Evolutionary conservation across 2,329 filamentous ascomycete genomes (phyloP).

Genomic region (Colletotrichum lindemuthianum): DNA sequence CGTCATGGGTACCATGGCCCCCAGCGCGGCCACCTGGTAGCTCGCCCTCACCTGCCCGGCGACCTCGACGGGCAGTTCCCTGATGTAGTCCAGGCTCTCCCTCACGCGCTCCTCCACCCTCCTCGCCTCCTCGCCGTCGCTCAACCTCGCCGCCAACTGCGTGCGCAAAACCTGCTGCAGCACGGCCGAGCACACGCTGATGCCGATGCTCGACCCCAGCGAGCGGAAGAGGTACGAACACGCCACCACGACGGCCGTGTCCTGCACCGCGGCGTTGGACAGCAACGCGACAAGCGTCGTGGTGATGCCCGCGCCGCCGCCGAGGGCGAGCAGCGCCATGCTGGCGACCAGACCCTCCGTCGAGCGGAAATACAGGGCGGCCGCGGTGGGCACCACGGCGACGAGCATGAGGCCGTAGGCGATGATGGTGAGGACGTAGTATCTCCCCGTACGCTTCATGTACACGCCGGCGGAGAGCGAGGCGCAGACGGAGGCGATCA

Average conservation of each 20-base stretch:
- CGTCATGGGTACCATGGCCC: slow-evolving; percentile 52
- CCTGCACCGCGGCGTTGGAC: slow-evolving; percentile 72
- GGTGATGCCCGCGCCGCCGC: slow-evolving; percentile 67
- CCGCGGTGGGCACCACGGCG: slow-evolving; percentile 64
- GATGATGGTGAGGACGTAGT: slow-evolving; percentile 73
- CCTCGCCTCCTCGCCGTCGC: slow-evolving; percentile 66
- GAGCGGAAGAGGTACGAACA: slow-evolving; percentile 85
- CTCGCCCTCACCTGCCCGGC: slow-evolving; percentile 70
- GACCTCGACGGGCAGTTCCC: slow-evolving; percentile 68
- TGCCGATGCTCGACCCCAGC: slow-evolving; percentile 78
- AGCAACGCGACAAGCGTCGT: slow-evolving; percentile 78
- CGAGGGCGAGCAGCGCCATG: slow-evolving; percentile 59
- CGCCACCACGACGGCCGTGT: slow-evolving; percentile 80
- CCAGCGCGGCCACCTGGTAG: slow-evolving; percentile 64
- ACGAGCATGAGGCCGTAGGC: slow-evolving; percentile 64
- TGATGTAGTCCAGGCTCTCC: slow-evolving; percentile 76
- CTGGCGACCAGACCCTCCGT: slow-evolving; percentile 65
- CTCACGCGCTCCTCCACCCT: slow-evolving; percentile 76
- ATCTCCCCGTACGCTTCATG: slow-evolving; percentile 77
- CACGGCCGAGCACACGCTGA: slow-evolving; percentile 76
- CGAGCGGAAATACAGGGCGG: slow-evolving; percentile 61
- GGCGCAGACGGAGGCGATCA: slow-evolving; percentile 69
- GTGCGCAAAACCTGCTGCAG: slow-evolving; percentile 75
- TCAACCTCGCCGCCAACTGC: slow-evolving; percentile 63
- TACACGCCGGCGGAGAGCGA: slow-evolving; percentile 72